phyloP scores from a whole-genome alignment of 2,329 filamentous ascomycete genomes.

The Nakataea oryzae region DNA sequence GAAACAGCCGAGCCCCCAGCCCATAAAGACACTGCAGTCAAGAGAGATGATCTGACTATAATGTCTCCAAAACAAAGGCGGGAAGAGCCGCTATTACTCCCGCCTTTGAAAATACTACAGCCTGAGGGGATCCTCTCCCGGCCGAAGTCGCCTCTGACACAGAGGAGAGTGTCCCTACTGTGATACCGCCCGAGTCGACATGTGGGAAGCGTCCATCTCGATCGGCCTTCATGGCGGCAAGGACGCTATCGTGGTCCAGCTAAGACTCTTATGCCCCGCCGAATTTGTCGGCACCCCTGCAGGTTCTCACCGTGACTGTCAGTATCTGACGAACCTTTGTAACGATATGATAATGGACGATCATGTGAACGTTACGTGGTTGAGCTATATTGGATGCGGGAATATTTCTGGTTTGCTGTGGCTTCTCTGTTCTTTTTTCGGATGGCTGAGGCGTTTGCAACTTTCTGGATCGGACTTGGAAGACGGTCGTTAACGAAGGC shows the following conservation, averaged over 20 bases:
- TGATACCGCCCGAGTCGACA: background rate
- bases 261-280: background rate
- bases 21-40: background rate
- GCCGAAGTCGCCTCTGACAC: background rate
- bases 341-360: background rate
- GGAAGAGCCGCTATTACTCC: background rate
- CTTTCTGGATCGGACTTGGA: background rate
- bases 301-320: background rate
- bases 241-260: background rate
- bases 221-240: slow-evolving; percentile 4
- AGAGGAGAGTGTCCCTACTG: background rate
- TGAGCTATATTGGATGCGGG: no score
- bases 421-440: background rate
- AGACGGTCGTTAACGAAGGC: background rate
- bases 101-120: background rate
- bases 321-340: background rate
- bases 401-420: no score
- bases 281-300: background rate
- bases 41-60: no score
- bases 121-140: background rate
- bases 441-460: background rate
- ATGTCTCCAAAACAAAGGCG: background rate
- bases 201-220: background rate
- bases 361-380: background rate
- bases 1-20: background rate